Evolutionary conservation across 1,284 basidiomycete species (phyloP), one percentile per base, ranked within the genome.

Genomic region (Cystobasidiaceae sp.): DNA sequence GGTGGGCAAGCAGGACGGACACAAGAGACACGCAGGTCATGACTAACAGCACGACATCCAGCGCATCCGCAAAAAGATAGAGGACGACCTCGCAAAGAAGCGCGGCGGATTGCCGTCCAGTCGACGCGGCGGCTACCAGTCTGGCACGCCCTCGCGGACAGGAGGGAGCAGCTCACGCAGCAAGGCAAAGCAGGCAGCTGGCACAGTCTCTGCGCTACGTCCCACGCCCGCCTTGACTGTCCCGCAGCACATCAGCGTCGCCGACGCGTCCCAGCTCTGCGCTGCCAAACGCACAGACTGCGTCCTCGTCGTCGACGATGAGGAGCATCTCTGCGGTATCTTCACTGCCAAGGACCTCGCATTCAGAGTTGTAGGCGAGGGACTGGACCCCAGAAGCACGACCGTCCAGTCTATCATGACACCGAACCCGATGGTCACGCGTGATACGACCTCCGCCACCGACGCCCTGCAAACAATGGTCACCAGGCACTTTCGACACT

Each of bases 271-370:
- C 78, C 96, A 99, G 80, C 83, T 99, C 23, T 99, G 96, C 77
- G 96, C 93, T 0, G 96, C 96, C 27, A 98, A 98, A 81, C 82
- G 96, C 67, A 98, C 94, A 0, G 96, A 98, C 77, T 98, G 96
- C 77, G 96, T 98, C n/a, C 84, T 99, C 41, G 96, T 99, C 60
- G 96, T 98, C 23, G 96, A 99, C 71, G 94, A 99, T 65, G 96
- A 98, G 65, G 96, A 98, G 75, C 93, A 93, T 49, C 82, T 99
- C 63, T 97, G 93, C 74, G 96, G 96, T 68, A 99, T 99, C 76
- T 98, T 99, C 75, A 98, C 96, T 43, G 96, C 96, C 50, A 99
- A 99, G 80, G 96, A 98, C 80, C 79, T 99, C 73, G 96, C 96
- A 1, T 99, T 97, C 80, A 83, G 96, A 69, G 94, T 99, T 74